A percentile compares a stretch with the other conserved stretches of the same genome.
Conservation (phyloP, 2,329 filamentous ascomycete genomes). For the Colletotrichum euphorbiae region DNA sequence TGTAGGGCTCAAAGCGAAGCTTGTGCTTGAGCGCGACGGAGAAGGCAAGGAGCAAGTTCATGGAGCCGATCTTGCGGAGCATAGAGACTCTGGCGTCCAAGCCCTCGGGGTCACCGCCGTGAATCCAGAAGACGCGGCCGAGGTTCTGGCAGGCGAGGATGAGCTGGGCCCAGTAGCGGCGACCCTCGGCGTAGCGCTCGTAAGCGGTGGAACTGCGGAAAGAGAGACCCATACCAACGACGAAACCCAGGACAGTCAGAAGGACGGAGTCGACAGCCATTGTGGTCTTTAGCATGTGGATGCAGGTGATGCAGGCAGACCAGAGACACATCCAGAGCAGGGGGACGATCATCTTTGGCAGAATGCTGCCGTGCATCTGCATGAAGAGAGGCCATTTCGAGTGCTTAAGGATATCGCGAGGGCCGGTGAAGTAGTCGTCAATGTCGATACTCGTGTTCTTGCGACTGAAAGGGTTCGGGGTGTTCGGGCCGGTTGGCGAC, state of each 20-base stretch:
- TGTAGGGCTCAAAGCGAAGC: conserved; percentile 85
- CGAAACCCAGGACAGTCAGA: conserved; percentile 83
- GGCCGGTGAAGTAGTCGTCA: conserved; percentile 73
- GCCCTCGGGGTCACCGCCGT: conserved; percentile 69
- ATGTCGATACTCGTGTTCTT: conserved; percentile 57
- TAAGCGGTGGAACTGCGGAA: conserved; percentile 84
- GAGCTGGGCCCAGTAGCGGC: conserved; percentile 71
- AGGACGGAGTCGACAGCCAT: conserved; percentile 63
- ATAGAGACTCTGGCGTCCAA: conserved; percentile 71
- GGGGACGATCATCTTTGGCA: conserved; percentile 80
- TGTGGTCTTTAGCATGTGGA: conserved; percentile 59
- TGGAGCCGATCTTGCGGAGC: conserved; percentile 76
- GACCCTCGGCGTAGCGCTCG: conserved; percentile 75
- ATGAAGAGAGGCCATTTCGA: conserved; percentile 83
- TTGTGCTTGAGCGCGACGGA: conserved; percentile 84
- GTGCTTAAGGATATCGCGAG: conserved; percentile 77
- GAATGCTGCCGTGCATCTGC: conserved; percentile 79
- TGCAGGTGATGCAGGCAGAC: conserved; percentile 72
- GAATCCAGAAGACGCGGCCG: conserved; percentile 86
- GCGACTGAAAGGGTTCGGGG: conserved; percentile 48
- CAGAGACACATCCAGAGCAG: conserved; percentile 71
- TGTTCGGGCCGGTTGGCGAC: conserved; percentile 48
- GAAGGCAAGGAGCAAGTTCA: conserved; percentile 84
- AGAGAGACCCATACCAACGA: conserved; percentile 81
- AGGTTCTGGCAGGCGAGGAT: conserved; percentile 74